A percentile compares a stretch with the other conserved stretches of the same genome.
These are phyloP conservation scores for Ascocoryne sarcoides DNA, from an alignment of 2,329 filamentous ascomycete genomes.

Conservation along the genomic window DNA sequence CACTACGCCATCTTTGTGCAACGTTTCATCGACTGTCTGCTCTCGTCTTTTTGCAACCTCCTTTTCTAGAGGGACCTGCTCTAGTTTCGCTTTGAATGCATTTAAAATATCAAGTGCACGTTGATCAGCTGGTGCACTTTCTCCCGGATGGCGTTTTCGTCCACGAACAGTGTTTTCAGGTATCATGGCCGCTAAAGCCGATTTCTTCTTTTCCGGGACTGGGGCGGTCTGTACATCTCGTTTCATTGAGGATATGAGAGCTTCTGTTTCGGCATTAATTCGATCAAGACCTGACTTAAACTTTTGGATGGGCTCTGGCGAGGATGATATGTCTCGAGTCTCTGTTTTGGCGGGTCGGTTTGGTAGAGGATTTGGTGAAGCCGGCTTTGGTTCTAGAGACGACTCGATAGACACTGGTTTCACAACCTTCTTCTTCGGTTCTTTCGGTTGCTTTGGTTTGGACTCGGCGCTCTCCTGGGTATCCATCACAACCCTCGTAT, in stretches of 20 bases:
- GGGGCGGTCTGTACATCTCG: slow-evolving; percentile 46
- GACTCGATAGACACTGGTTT: slow-evolving; percentile 30
- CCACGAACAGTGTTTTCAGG: slow-evolving; percentile 62
- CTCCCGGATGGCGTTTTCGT: slow-evolving; percentile 58
- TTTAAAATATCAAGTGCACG: slow-evolving; percentile 63
- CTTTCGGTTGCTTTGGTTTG: slow-evolving; percentile 23
- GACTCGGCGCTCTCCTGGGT: slow-evolving; percentile 34
- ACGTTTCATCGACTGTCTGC: slow-evolving; percentile 18
- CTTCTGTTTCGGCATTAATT: slow-evolving; percentile 73
- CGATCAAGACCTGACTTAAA: slow-evolving; percentile 45
- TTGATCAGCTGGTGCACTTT: slow-evolving; percentile 46
- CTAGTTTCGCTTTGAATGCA: slow-evolving; percentile 72
- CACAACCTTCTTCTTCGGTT: slow-evolving; percentile 25
- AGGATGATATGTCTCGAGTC: slow-evolving; percentile 27
- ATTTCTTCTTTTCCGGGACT: slow-evolving; percentile 52
- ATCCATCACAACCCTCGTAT: slow-evolving; percentile 63
- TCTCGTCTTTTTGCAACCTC: slow-evolving; percentile 23
- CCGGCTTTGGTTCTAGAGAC: slow-evolving; percentile 31
- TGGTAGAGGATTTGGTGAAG: slow-evolving; percentile 23
- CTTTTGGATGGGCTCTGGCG: slow-evolving; percentile 31
- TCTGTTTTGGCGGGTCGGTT: slow-evolving; percentile 28
- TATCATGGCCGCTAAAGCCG: slow-evolving; percentile 64
- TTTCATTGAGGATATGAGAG: slow-evolving; percentile 74
- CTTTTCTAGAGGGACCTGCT: slow-evolving; percentile 39
- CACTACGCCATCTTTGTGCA: slow-evolving; percentile 24